Conservation (phyloP, 2,329 filamentous ascomycete genomes). For the Gyromitra esculenta region DNA sequence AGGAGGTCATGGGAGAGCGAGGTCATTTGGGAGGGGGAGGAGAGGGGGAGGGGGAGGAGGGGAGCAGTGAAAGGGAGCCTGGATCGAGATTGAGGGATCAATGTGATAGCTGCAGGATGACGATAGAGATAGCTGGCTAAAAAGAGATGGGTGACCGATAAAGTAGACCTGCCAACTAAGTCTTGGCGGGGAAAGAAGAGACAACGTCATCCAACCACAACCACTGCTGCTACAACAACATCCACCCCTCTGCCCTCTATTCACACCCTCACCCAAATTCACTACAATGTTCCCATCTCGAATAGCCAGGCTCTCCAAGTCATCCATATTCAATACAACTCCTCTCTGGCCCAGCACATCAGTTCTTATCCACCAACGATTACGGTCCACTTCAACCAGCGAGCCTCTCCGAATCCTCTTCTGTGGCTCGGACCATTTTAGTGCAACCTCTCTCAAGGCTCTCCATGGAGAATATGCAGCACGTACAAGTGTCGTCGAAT, state of each 20-base stretch:
- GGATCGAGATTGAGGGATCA: slow-evolving; percentile 7
- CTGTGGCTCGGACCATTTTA: slow-evolving; percentile 93
- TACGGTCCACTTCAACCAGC: slow-evolving; percentile 3
- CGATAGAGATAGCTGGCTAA: neutral
- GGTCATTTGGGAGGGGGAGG: slow-evolving; percentile 20
- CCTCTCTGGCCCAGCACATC: neutral
- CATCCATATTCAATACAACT: neutral
- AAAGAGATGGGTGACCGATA: neutral
- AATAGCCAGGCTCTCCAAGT: neutral
- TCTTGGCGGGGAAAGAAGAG: neutral
- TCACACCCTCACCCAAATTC: neutral
- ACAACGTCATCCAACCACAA: neutral
- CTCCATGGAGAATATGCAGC: slow-evolving; percentile 70
- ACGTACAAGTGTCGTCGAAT: slow-evolving; percentile 70
- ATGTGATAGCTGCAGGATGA: neutral
- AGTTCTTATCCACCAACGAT: slow-evolving; percentile 14
- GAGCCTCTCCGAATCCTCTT: slow-evolving; percentile 84
- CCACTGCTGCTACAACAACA: neutral
- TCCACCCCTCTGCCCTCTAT: too few species aligned
- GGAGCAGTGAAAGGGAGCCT: neutral
- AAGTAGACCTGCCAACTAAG: neutral
- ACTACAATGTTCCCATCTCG: slow-evolving; percentile 15
- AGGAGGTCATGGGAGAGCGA: slow-evolving; percentile 49
- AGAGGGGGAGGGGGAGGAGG: neutral
- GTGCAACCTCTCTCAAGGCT: slow-evolving; percentile 77